Base-by-base conservation (phyloP, 257 asterid genomes). In the Nicotiana benthamiana region DNA sequence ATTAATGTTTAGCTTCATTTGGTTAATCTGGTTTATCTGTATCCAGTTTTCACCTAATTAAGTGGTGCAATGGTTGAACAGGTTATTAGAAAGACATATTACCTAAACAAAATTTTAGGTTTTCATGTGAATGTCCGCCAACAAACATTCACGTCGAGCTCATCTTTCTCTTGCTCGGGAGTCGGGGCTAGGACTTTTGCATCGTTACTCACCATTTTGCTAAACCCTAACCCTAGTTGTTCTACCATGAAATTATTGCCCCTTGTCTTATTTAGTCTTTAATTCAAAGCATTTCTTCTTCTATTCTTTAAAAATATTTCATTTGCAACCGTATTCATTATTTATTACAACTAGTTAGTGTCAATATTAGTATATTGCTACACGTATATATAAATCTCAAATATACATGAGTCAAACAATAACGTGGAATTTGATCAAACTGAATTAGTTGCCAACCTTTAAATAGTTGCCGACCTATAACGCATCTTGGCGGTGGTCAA, bases 121-220 rank as follows among this genome's bases (percentile, higher is more conserved):
- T 80, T 85, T 85, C 87, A 88, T 86, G 92, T 89, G 96, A 93
- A 92, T 91, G 91, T 88, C 87, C 86, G 84, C 91, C 90, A 93
- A 93, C 97, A 92, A 92, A 92, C 97, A 93, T 92, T 92, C 98
- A 92, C 94, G 97, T 93, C 77, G 94, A 91, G 84, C 88, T 88
- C 84, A 83, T 87, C 79, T 88, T 83, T 77, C 88, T 82, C 87
- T 77, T 77, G 88, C 83, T 89, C 83, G 89, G 89, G 87, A 87
- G 82, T 89, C 83, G 89, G 89, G 87, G 80, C 79, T 87, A 85
- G 93, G 89, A 83, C 88, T 88, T 85, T 85, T 83, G 81, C 85
- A 82, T 83, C 80, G 87, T 87, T 88, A 82, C 88, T 82, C 86
- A 84, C 59, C 54, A 76, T 74, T 89, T 86, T 83, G 80, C 85